Conservation (phyloP, 2,329 filamentous ascomycete species). For the Aspergillus latus region DNA sequence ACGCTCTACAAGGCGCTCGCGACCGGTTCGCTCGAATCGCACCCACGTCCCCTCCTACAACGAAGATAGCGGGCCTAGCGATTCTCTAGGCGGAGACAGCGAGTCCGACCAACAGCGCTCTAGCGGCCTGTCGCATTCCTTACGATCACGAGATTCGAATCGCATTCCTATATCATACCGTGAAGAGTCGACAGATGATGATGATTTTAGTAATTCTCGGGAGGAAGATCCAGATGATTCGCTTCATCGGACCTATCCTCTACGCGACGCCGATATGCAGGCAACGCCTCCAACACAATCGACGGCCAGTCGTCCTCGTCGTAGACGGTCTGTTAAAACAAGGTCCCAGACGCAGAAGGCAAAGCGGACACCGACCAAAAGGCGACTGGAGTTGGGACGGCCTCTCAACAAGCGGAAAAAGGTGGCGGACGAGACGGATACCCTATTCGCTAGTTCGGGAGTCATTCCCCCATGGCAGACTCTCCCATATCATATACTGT, state of each 20-base stretch:
- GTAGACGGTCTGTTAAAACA: slow-evolving; percentile 21
- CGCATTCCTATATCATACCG: slow-evolving; percentile 33
- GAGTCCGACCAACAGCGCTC: slow-evolving; percentile 16
- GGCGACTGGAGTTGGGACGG: slow-evolving; percentile 22
- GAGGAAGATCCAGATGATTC: slow-evolving; percentile 18
- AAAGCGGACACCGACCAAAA: slow-evolving; percentile 18
- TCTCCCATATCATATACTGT: slow-evolving; percentile 68
- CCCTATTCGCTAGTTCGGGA: slow-evolving; percentile 26
- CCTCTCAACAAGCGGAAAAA: slow-evolving; percentile 30
- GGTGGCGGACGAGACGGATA: slow-evolving; percentile 17
- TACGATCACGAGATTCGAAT: slow-evolving; percentile 32
- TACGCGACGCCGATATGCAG: slow-evolving; percentile 12
- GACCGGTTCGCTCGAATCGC: slow-evolving; percentile 38
- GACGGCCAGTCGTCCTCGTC: slow-evolving; percentile 15
- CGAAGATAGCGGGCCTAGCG: slow-evolving; percentile 37
- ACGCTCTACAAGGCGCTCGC: slow-evolving; percentile 25
- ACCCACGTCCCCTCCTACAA: slow-evolving; percentile 39
- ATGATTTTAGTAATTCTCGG: slow-evolving; percentile 20
- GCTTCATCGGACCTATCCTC: slow-evolving; percentile 8
- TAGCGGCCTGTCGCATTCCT: slow-evolving; percentile 26
- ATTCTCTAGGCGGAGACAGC: slow-evolving; percentile 21
- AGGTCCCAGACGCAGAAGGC: slow-evolving; percentile 24
- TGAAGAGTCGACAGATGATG: slow-evolving; percentile 35
- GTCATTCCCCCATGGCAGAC: slow-evolving; percentile 58
- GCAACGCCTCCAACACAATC: slow-evolving; percentile 9